Percentiles rank a stretch among this genome's conserved stretches.
Evolutionary conservation across 2,329 filamentous ascomycete genomes (phyloP).

Genomic region (Pseudocercospora eumusae): DNA sequence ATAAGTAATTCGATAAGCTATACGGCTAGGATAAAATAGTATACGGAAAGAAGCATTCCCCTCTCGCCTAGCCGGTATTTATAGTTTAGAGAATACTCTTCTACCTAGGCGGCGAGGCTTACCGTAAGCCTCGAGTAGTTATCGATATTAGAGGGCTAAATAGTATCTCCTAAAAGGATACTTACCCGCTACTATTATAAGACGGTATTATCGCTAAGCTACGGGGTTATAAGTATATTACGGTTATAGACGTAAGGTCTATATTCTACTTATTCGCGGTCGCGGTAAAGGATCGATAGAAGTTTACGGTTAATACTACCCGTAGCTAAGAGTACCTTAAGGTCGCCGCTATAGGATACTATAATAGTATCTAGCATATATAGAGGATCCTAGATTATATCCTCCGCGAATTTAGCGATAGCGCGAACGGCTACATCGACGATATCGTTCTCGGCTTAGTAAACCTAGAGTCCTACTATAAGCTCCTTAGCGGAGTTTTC

Average conservation of each 20-base stretch:
- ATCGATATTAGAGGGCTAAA: neutral
- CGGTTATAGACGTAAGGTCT: neutral
- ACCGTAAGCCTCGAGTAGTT: neutral
- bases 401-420: neutral
- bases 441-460: neutral
- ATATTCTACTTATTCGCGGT: slow-evolving; percentile 14
- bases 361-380: neutral
- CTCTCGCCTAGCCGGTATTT: neutral
- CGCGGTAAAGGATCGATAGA: neutral
- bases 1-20: neutral
- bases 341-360: neutral
- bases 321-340: slow-evolving; percentile 8
- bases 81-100: neutral
- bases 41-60: neutral
- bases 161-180: neutral
- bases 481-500: neutral
- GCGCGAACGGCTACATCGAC: neutral
- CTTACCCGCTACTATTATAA: neutral
- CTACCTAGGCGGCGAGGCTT: neutral
- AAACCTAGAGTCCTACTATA: neutral
- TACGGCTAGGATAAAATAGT: neutral
- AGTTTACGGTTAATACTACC: slow-evolving; percentile 13
- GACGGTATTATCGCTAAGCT: neutral
- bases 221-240: slow-evolving; percentile 5
- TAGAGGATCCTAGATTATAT: neutral